A percentile compares a stretch with the other conserved stretches of the same genome.
phyloP scores from a whole-genome alignment of 805 yeast genomes.

The Spencermartinsiella europaea region DNA sequence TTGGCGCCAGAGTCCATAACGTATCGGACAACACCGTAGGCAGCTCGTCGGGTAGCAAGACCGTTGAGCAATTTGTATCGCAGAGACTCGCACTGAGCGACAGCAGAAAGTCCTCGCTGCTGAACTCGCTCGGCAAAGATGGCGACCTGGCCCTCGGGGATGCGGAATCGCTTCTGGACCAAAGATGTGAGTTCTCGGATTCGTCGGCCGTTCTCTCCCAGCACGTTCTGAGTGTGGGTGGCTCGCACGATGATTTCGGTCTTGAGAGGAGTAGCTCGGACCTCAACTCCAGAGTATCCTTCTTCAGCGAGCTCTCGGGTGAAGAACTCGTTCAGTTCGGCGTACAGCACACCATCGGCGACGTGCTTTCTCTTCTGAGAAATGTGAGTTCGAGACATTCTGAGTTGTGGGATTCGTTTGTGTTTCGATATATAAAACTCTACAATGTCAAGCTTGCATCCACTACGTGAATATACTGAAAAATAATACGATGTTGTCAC shows the following conservation, averaged over 20 bases:
- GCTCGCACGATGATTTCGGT: constrained; percentile 99
- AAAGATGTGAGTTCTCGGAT: constrained; percentile 97
- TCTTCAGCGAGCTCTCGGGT: constrained; percentile 99
- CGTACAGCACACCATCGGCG: constrained; percentile 99
- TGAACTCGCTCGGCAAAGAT: constrained; percentile 98
- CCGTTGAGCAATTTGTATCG: constrained; percentile 97
- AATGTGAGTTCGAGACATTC: constrained; percentile 45
- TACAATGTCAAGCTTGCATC: constrained; percentile 2
- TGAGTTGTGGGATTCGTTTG: constrained; percentile 4
- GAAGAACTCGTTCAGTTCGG: constrained; percentile 99
- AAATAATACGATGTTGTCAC: no score
- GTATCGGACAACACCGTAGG: constrained; percentile 99
- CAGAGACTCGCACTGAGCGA: constrained; percentile 99
- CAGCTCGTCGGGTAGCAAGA: constrained; percentile 99
- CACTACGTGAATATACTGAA: no score
- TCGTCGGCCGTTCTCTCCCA: constrained; percentile 99
- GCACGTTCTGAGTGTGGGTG: constrained; percentile 96
- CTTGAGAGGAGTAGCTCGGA: constrained; percentile 96
- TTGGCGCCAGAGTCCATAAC: constrained; percentile 99
- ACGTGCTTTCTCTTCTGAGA: constrained; percentile 99
- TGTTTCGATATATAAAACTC: no score
- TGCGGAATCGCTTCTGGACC: constrained; percentile 98
- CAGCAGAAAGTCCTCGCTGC: constrained; percentile 99
- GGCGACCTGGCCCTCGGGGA: constrained; percentile 86
- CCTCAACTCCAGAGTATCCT: constrained; percentile 99